Conservation (phyloP, 2,329 filamentous ascomycete species). For the Nigrospora sphaerica region DNA sequence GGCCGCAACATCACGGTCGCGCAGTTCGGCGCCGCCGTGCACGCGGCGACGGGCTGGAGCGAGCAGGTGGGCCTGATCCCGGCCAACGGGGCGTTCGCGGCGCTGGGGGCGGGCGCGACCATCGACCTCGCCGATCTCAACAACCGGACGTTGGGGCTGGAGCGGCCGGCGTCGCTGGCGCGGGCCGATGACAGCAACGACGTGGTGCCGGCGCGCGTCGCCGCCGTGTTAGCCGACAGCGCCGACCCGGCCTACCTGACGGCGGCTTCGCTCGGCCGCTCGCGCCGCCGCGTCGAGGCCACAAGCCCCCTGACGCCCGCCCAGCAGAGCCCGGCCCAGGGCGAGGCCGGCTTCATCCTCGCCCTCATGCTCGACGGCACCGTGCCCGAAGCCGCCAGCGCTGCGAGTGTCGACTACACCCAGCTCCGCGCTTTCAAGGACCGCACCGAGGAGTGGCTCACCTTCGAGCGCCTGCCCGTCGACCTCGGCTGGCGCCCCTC, state of each 20-base stretch:
- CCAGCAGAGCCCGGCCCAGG: not conserved
- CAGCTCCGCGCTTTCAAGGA: not conserved
- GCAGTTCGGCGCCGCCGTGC: not conserved
- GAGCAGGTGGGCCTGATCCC: constrained; percentile 1
- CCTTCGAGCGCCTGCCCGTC: constrained; percentile 1
- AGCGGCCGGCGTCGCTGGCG: not conserved
- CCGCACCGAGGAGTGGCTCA: not conserved
- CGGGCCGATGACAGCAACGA: not conserved
- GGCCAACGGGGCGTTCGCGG: not conserved
- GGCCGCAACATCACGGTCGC: constrained; percentile 1
- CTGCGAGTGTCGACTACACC: not conserved
- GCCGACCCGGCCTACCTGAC: not conserved
- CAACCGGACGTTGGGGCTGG: not conserved
- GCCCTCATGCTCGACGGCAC: not conserved
- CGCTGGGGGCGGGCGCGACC: not conserved
- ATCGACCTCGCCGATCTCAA: not conserved
- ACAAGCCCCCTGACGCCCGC: not conserved
- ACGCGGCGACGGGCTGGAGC: not conserved
- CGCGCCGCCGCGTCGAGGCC: not conserved
- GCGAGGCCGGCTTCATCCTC: not conserved
- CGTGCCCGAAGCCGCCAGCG: not conserved
- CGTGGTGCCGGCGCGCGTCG: not conserved
- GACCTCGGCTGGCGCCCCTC: not conserved
- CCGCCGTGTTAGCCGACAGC: not conserved
- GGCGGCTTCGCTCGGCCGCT: not conserved